Conservation (phyloP, 1,139 yeast species). For the Meyerozyma athensensis region DNA sequence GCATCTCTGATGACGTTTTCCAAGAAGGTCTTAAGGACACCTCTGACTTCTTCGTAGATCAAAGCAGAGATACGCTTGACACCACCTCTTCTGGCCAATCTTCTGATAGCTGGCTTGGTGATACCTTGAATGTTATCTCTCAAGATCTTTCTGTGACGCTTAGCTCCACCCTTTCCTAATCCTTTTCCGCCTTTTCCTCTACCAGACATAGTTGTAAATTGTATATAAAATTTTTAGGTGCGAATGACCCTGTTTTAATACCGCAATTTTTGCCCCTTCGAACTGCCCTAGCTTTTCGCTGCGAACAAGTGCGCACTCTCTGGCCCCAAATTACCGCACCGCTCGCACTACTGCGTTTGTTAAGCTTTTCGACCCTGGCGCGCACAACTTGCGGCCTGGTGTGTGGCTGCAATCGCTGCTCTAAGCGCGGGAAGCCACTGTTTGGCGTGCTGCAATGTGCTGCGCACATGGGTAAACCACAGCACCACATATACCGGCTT, state of each 20-base stretch:
- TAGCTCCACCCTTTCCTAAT: slow-evolving; percentile 20
- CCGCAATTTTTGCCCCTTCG: slow-evolving; percentile 1
- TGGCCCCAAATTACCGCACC: slow-evolving; percentile 1
- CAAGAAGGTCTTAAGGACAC: slow-evolving; percentile 19
- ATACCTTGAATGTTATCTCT: slow-evolving; percentile 23
- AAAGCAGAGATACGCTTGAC: slow-evolving; percentile 23
- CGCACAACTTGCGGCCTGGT: not conserved
- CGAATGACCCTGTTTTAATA: slow-evolving; percentile 3
- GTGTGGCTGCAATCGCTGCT: not conserved
- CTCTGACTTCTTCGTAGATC: slow-evolving; percentile 22
- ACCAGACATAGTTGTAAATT: slow-evolving; percentile 13
- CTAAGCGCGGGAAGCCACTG: not conserved
- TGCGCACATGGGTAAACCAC: not conserved
- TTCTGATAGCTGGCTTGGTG: slow-evolving; percentile 22
- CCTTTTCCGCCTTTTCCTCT: slow-evolving; percentile 21
- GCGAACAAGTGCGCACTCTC: not conserved
- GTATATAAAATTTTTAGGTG: slow-evolving; percentile 2
- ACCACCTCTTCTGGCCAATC: slow-evolving; percentile 24
- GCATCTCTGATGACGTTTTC: slow-evolving; percentile 22
- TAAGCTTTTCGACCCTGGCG: not conserved
- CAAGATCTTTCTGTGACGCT: slow-evolving; percentile 23
- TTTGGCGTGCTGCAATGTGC: slow-evolving; percentile 2
- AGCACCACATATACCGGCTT: slow-evolving; percentile 1
- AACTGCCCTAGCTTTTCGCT: not conserved
- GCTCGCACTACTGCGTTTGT: not conserved